phyloP scores from a whole-genome alignment of 2,329 filamentous ascomycete genomes.

The Beauveria asiatica region DNA sequence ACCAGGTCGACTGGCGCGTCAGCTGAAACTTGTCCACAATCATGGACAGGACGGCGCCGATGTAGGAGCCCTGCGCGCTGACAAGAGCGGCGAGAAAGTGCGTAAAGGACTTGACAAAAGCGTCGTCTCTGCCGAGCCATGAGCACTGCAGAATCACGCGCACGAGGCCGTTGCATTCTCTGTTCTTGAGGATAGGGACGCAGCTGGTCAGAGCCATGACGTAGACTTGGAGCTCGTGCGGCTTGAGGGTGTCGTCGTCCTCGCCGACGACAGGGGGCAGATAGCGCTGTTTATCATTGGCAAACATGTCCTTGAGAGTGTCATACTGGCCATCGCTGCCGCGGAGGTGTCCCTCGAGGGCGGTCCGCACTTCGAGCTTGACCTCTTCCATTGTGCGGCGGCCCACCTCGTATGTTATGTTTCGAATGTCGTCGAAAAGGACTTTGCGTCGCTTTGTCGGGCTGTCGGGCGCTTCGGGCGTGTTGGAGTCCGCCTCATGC shows the following conservation, averaged over 20 bases:
- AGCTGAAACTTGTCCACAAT: slow-evolving; percentile 69
- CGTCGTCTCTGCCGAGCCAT: slow-evolving; percentile 57
- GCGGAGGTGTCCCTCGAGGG: slow-evolving; percentile 47
- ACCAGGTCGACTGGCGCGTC: slow-evolving; percentile 36
- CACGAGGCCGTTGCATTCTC: slow-evolving; percentile 50
- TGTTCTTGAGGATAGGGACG: slow-evolving; percentile 49
- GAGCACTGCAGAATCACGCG: slow-evolving; percentile 50
- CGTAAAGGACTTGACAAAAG: slow-evolving; percentile 58
- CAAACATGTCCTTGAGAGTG: slow-evolving; percentile 50
- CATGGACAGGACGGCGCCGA: slow-evolving; percentile 67
- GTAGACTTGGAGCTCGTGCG: slow-evolving; percentile 51
- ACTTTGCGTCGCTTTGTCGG: slow-evolving; percentile 49
- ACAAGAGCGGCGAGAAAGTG: slow-evolving; percentile 64
- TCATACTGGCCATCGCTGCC: slow-evolving; percentile 54
- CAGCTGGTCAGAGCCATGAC: slow-evolving; percentile 55
- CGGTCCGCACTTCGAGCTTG: slow-evolving; percentile 45
- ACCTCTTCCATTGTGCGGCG: slow-evolving; percentile 45
- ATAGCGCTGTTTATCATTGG: slow-evolving; percentile 37
- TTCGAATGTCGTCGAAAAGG: slow-evolving; percentile 49
- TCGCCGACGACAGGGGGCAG: slow-evolving; percentile 31
- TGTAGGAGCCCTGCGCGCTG: slow-evolving; percentile 73
- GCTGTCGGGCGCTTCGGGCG: slow-evolving; percentile 30
- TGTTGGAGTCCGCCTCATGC: slow-evolving; percentile 34
- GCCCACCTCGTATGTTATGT: slow-evolving; percentile 47
- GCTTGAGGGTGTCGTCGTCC: slow-evolving; percentile 40